A percentile compares a stretch with the other conserved stretches of the same genome.
phyloP scores from a whole-genome alignment of 192 early-diverging fungal genomes.

The Coemansia asiatica region DNA sequence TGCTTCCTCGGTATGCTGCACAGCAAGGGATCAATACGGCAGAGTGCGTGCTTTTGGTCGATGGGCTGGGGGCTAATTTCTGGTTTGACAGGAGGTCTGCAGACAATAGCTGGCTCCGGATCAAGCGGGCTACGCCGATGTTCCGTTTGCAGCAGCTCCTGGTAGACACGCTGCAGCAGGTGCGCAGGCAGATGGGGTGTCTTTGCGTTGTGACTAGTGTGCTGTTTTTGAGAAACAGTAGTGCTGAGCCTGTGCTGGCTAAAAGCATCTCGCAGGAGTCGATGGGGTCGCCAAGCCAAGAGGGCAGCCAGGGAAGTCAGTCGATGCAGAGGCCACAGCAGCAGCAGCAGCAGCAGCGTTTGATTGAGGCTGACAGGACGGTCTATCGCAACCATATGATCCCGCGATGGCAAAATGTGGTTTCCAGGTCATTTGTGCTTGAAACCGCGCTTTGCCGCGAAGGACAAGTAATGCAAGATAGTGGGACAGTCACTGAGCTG shows the following conservation, averaged over 20 bases:
- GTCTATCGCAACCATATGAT: slow-evolving; percentile 46
- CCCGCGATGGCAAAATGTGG: slow-evolving; percentile 30
- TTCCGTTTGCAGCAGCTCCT: slow-evolving; percentile 48
- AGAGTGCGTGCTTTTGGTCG: slow-evolving; percentile 16
- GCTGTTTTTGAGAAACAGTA: slow-evolving; percentile 23
- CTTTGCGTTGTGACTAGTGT: slow-evolving; percentile 23
- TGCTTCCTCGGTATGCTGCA: slow-evolving; percentile 21
- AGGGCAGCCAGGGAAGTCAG: slow-evolving; percentile 1
- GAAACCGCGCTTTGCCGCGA: slow-evolving; percentile 11
- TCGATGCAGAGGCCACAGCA: background rate
- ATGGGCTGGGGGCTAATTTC: slow-evolving; percentile 29
- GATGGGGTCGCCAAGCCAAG: background rate
- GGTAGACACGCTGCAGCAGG: slow-evolving; percentile 31
- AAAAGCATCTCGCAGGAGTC: slow-evolving; percentile 3
- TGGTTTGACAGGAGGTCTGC: slow-evolving; percentile 30
- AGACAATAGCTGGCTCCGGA: slow-evolving; percentile 14
- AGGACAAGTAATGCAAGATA: background rate
- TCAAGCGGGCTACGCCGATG: slow-evolving; percentile 34
- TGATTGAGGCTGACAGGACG: slow-evolving; percentile 1
- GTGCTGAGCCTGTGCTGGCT: slow-evolving; percentile 9
- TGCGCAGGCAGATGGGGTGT: slow-evolving; percentile 16
- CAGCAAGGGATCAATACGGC: background rate
- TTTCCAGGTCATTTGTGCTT: slow-evolving; percentile 32
- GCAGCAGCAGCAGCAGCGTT: slow-evolving; percentile 9
- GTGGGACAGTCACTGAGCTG: background rate